These are phyloP conservation scores for Elongisporangium undulatum DNA, from an alignment of 352 stramenopile genomes.

Conservation along the genomic window DNA sequence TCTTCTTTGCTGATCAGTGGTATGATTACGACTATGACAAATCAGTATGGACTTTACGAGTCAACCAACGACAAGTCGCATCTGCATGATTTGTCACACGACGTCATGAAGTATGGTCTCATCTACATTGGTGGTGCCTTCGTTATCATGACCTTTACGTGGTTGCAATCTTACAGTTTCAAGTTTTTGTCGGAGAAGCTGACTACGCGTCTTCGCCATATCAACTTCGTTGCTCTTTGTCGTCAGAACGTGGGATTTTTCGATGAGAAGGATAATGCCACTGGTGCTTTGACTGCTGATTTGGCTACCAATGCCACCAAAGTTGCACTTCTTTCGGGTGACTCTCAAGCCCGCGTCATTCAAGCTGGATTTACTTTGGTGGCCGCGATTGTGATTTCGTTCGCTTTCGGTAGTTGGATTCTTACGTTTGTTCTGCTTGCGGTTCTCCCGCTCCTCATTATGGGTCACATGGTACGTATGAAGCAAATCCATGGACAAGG, in stretches of 20 bases:
- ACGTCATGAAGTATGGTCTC: conserved; percentile 18
- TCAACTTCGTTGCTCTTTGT: conserved; percentile 36
- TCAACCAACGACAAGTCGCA: conserved; percentile 11
- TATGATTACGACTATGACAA: conserved; percentile 42
- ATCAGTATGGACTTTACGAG: conserved; percentile 35
- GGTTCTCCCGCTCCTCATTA: conserved; percentile 54
- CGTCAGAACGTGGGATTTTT: conserved; percentile 64
- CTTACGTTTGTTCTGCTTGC: conserved; percentile 64
- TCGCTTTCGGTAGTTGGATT: conserved; percentile 59
- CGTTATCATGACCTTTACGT: conserved; percentile 24
- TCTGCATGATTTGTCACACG: conserved; percentile 30
- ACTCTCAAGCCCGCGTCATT: conserved; percentile 37
- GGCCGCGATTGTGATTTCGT: conserved; percentile 52
- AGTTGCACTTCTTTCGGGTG: conserved; percentile 38
- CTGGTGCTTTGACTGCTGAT: conserved; percentile 45
- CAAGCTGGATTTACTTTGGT: conserved; percentile 49
- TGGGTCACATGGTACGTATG: conserved; percentile 28
- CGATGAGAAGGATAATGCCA: conserved; percentile 58
- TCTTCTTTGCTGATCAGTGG: conserved; percentile 33
- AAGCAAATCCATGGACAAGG: conserved; percentile 25
- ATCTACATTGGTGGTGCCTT: conserved; percentile 28
- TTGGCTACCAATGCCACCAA: conserved; percentile 49
- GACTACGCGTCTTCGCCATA: conserved; percentile 32
- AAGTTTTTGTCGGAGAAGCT: conserved; percentile 51
- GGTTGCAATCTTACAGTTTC: conserved; percentile 38